These are phyloP conservation scores for Biscogniauxia sp. DNA, from an alignment of 2,329 filamentous ascomycete genomes.

Conservation along the genomic window DNA sequence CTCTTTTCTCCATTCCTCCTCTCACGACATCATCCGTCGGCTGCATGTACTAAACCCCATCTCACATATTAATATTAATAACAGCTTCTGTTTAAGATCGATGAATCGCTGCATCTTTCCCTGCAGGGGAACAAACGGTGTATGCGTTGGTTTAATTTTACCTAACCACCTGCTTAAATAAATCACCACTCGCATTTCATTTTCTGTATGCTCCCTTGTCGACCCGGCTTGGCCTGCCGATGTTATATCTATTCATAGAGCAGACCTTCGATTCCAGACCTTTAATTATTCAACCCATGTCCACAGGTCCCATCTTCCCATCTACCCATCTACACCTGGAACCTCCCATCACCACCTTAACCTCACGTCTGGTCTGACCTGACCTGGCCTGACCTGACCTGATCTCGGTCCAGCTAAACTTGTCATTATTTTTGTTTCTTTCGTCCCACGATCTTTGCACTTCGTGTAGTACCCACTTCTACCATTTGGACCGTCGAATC, in stretches of 20 bases:
- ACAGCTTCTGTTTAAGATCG: not conserved
- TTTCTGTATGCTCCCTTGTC: not conserved
- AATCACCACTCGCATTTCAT: not conserved
- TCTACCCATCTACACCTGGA: no score
- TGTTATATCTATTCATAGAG: not conserved
- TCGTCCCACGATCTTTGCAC: not conserved
- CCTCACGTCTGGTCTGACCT: no score
- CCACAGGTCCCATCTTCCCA: no score
- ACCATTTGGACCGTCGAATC: conserved; percentile 3
- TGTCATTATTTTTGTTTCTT: not conserved
- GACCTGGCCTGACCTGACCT: no score
- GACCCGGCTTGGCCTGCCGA: not conserved
- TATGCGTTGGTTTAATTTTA: not conserved
- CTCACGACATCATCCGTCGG: not conserved
- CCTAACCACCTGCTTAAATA: not conserved
- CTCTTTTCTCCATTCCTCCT: no score
- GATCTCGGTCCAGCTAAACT: not conserved
- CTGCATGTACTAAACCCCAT: not conserved
- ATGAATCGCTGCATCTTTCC: not conserved
- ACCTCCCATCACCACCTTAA: no score
- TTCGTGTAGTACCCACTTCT: not conserved
- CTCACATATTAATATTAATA: not conserved
- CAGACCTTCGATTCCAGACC: not conserved
- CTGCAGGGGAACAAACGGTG: not conserved
- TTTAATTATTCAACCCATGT: not conserved